Evolutionary conservation across 768 basidiomycete genomes (phyloP).

Genomic region (Russula griseocarnosa): DNA sequence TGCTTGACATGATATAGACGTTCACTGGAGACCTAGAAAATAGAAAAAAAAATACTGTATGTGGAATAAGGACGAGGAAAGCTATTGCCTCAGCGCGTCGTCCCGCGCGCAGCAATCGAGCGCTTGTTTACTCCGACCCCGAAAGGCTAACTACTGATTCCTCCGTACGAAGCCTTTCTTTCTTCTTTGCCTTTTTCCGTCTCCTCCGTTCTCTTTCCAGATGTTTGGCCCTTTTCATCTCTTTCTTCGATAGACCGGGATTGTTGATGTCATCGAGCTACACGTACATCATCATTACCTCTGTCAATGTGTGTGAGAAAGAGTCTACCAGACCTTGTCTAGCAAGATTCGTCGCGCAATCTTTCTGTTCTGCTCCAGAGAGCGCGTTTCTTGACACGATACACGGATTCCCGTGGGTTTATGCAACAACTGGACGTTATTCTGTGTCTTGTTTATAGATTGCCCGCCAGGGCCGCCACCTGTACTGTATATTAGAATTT

Average conservation of each 20-base stretch:
- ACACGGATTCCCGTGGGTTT: conserved; percentile 86
- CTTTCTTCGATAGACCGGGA: conserved; percentile 44
- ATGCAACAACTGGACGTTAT: conserved; percentile 87
- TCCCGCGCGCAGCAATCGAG: too few species aligned
- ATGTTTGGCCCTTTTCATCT: conserved; percentile 38
- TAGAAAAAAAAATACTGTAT: neutral
- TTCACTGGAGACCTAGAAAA: neutral
- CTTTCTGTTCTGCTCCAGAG: conserved; percentile 71
- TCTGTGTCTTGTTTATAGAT: conserved; percentile 91
- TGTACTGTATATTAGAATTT: conserved; percentile 34
- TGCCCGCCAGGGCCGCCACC: conserved; percentile 95
- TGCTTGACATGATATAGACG: conserved; percentile 19
- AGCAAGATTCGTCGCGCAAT: conserved; percentile 67
- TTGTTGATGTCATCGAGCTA: conserved; percentile 71
- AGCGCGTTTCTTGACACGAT: conserved; percentile 84
- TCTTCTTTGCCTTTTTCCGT: conserved; percentile 33
- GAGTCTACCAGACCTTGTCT: conserved; percentile 52
- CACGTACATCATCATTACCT: neutral
- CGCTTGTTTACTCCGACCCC: neutral
- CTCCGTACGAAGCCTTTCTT: conserved; percentile 28
- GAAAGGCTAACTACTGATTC: neutral
- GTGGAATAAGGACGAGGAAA: neutral
- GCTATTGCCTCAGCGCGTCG: too few species aligned
- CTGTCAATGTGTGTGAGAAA: neutral
- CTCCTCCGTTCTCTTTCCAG: conserved; percentile 39